phyloP scores from a whole-genome alignment of 2,329 filamentous ascomycete genomes.

The Ascochyta koolunga region DNA sequence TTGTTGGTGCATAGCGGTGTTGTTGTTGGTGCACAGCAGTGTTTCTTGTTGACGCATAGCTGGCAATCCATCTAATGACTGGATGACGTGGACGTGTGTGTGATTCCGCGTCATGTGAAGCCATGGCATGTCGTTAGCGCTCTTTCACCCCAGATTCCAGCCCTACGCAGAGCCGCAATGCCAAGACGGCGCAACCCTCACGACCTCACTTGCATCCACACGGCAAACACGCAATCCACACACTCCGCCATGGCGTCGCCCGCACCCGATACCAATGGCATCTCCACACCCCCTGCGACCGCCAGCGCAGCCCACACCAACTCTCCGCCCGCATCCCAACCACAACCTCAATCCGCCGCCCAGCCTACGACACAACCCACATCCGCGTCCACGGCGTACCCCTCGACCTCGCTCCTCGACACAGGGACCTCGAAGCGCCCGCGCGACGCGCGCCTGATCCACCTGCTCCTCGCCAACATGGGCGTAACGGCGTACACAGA shows the following conservation, averaged over 20 bases:
- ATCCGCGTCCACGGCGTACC: slow-evolving; percentile 34
- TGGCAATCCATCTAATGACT: not conserved
- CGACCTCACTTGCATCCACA: not conserved
- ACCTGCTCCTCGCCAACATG: slow-evolving; percentile 78
- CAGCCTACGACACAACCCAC: slow-evolving; percentile 20
- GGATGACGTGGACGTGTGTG: too few relatives aligned
- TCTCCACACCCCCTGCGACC: slow-evolving; percentile 47
- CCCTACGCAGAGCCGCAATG: slow-evolving; percentile 21
- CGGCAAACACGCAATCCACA: slow-evolving; percentile 7
- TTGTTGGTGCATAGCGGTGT: too few relatives aligned
- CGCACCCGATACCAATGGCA: slow-evolving; percentile 45
- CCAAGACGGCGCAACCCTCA: slow-evolving; percentile 12
- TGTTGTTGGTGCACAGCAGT: too few relatives aligned
- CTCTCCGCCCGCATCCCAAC: slow-evolving; percentile 39
- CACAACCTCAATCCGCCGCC: slow-evolving; percentile 25
- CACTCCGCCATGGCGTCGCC: slow-evolving; percentile 47
- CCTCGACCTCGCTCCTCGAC: slow-evolving; percentile 43
- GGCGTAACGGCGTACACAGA: slow-evolving; percentile 81
- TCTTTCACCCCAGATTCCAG: slow-evolving; percentile 23
- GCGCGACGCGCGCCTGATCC: slow-evolving; percentile 78
- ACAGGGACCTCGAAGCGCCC: slow-evolving; percentile 59
- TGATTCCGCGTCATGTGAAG: too few relatives aligned
- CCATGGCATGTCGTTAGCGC: not conserved
- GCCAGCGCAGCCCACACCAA: slow-evolving; percentile 37
- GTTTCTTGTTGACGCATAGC: not conserved